These are phyloP conservation scores for Trypanosoma platydactyli DNA, from an alignment of 208 protist species.

Conservation along the genomic window DNA sequence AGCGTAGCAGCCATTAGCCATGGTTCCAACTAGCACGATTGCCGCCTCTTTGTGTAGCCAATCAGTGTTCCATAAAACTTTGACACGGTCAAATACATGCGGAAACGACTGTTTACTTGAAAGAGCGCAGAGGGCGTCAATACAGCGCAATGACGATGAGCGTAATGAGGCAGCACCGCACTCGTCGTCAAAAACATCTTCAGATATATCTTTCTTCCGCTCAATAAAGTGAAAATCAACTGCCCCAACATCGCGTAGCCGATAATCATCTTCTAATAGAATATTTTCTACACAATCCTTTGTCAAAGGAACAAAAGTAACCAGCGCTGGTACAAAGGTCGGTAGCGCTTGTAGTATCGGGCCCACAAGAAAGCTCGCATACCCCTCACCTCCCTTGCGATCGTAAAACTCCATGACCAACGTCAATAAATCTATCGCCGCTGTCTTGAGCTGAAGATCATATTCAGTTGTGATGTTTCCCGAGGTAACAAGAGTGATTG, in stretches of 20 bases:
- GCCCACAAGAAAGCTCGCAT: constrained; percentile 38
- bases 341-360: constrained; percentile 38
- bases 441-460: constrained; percentile 53
- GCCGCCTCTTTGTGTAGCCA: constrained; percentile 65
- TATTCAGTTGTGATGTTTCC: constrained; percentile 26
- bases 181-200: constrained; percentile 74
- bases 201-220: constrained; percentile 67
- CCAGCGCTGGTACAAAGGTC: constrained; percentile 49
- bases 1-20: constrained; percentile 56
- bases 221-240: constrained; percentile 47
- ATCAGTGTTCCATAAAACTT: constrained; percentile 56
- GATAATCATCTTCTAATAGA: constrained; percentile 78
- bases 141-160: constrained; percentile 67
- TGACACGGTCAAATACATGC: constrained; percentile 46
- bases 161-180: constrained; percentile 71
- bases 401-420: constrained; percentile 59
- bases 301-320: constrained; percentile 58
- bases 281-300: constrained; percentile 77
- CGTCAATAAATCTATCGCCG: constrained; percentile 70
- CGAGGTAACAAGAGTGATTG: constrained; percentile 47
- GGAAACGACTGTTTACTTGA: constrained; percentile 45
- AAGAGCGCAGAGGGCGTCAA: constrained; percentile 65
- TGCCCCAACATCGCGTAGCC: constrained; percentile 49
- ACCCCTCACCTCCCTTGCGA: constrained; percentile 54
- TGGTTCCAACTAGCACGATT: constrained; percentile 80